Percentiles rank a stretch among this genome's conserved stretches.
Evolutionary conservation across 768 basidiomycete species (phyloP).

Genomic region (Russula ochroleuca): DNA sequence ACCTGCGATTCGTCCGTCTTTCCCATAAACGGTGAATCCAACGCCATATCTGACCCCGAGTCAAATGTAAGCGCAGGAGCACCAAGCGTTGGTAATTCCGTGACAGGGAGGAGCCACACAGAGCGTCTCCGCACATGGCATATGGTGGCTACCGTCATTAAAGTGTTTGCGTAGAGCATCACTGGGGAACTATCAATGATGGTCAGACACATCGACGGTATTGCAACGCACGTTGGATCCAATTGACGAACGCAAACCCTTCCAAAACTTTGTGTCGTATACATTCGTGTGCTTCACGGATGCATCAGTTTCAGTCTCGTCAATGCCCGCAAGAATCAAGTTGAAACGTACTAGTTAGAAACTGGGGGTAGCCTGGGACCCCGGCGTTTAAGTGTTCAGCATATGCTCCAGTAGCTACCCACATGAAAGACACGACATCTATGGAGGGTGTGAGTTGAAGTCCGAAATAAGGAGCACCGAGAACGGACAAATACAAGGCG

Average conservation of each 20-base stretch:
- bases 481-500: slow-evolving; percentile 15
- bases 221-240: slow-evolving; percentile 19
- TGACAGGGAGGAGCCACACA: slow-evolving; percentile 12
- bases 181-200: slow-evolving; percentile 8
- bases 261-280: slow-evolving; percentile 7
- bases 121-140: slow-evolving; percentile 19
- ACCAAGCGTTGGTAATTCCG: slow-evolving; percentile 17
- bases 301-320: not conserved
- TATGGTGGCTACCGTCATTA: slow-evolving; percentile 24
- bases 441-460: not conserved
- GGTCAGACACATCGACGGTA: not conserved
- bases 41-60: not conserved
- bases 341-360: not conserved
- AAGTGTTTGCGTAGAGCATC: slow-evolving; percentile 24
- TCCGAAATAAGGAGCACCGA: not conserved
- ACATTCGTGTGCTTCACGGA: slow-evolving; percentile 6
- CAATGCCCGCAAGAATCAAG: not conserved
- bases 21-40: not conserved
- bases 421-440: slow-evolving; percentile 18
- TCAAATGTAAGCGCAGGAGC: slow-evolving; percentile 20
- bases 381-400: not conserved
- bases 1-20: slow-evolving; percentile 7
- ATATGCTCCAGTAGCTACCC: slow-evolving; percentile 15
- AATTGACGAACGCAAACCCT: slow-evolving; percentile 19
- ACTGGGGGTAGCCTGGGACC: not conserved